Conservation (phyloP, 2,329 filamentous ascomycete genomes). For the Coniochaeta pulveracea region DNA sequence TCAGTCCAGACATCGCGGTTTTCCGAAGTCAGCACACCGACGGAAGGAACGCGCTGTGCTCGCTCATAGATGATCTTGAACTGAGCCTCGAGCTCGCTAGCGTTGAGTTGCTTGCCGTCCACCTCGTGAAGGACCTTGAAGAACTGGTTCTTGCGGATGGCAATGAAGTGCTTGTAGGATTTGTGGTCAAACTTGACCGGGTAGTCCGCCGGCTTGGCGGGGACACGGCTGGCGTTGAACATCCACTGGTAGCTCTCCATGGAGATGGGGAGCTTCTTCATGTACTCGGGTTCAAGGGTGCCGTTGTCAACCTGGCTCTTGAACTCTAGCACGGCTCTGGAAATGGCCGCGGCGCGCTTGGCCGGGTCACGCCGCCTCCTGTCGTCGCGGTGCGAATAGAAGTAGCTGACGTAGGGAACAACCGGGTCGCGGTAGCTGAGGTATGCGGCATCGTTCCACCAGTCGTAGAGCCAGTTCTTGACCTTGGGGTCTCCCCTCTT, state of each 20-base stretch:
- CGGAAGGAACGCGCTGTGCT: slow-evolving; percentile 59
- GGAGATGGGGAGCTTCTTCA: slow-evolving; percentile 94
- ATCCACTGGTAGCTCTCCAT: slow-evolving; percentile 99
- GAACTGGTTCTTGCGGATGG: slow-evolving; percentile 91
- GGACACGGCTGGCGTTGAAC: slow-evolving; percentile 89
- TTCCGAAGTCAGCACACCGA: slow-evolving; percentile 80
- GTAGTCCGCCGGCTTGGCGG: slow-evolving; percentile 71
- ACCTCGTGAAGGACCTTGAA: slow-evolving; percentile 83
- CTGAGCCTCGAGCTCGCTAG: slow-evolving; percentile 79
- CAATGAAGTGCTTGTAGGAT: slow-evolving; percentile 79
- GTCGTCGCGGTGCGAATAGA: slow-evolving; percentile 97
- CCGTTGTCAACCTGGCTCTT: slow-evolving; percentile 80
- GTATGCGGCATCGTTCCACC: slow-evolving; percentile 97
- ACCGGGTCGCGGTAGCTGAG: slow-evolving; percentile 89
- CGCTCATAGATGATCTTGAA: slow-evolving; percentile 76
- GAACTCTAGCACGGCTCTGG: slow-evolving; percentile 79
- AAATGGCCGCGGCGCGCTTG: slow-evolving; percentile 86
- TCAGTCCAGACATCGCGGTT: slow-evolving; percentile 92
- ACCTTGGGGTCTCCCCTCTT: slow-evolving; percentile 66
- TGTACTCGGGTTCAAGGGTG: slow-evolving; percentile 90
- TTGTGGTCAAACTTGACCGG: slow-evolving; percentile 67
- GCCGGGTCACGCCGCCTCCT: slow-evolving; percentile 75
- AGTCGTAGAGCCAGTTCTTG: slow-evolving; percentile 94
- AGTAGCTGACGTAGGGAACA: slow-evolving; percentile 97
- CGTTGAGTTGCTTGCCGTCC: slow-evolving; percentile 75